A percentile compares a stretch with the other conserved stretches of the same genome.
Conservation (phyloP, 2,329 filamentous ascomycete genomes). For the Trichoderma pleuroti region DNA sequence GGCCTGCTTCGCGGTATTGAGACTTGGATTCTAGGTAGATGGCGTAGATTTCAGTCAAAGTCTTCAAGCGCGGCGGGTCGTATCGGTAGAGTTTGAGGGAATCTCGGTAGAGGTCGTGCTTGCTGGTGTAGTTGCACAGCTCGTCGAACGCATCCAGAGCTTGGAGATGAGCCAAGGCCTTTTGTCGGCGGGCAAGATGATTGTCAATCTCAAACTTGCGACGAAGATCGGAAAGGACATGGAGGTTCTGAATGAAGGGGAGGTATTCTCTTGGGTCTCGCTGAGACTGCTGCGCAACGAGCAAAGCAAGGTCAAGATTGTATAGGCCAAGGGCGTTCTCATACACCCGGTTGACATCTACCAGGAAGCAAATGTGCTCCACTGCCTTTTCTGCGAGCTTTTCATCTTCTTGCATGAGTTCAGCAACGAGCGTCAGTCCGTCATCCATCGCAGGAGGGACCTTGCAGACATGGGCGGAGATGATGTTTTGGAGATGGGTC, state of each 20-base stretch:
- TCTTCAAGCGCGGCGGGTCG: constrained; percentile 60
- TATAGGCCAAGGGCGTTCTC: constrained; percentile 88
- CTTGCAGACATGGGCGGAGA: constrained; percentile 94
- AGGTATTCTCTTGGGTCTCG: constrained; percentile 94
- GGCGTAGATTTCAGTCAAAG: constrained; percentile 76
- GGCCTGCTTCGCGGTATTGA: constrained; percentile 78
- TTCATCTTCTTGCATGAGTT: constrained; percentile 64
- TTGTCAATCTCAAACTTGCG: constrained; percentile 85
- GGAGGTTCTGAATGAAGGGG: constrained; percentile 85
- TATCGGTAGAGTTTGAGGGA: constrained; percentile 84
- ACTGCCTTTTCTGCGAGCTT: constrained; percentile 81
- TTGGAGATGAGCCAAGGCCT: constrained; percentile 76
- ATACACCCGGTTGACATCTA: constrained; percentile 88
- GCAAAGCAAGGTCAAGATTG: constrained; percentile 80
- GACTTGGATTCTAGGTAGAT: constrained; percentile 71
- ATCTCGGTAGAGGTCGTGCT: constrained; percentile 73
- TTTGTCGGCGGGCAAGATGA: constrained; percentile 70
- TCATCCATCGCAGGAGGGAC: constrained; percentile 83
- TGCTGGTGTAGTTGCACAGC: constrained; percentile 70
- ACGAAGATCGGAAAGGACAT: constrained; percentile 66
- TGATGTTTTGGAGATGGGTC: constrained; percentile 79
- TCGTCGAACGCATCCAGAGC: constrained; percentile 72
- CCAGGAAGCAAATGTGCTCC: constrained; percentile 96
- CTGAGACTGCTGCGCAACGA: constrained; percentile 94
- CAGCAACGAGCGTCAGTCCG: constrained; percentile 74